Base-by-base conservation (phyloP, 2,329 filamentous ascomycete species). In the Curvularia eragrostidis region DNA sequence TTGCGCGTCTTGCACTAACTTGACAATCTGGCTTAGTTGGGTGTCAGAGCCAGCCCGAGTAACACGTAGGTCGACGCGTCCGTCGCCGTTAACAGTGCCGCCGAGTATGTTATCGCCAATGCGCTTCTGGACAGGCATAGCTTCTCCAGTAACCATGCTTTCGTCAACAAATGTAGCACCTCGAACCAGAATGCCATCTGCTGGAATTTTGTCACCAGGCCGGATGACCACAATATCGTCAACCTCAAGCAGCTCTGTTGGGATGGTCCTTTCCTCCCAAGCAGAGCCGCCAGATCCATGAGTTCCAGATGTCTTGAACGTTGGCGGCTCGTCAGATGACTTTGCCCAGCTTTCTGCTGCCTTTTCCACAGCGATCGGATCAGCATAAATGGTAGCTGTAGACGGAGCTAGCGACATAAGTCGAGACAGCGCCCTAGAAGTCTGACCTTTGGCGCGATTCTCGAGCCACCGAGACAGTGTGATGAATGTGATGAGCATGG, bases 391-490 rank as follows among this genome's bases (percentile, higher is more conserved):
- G 5, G 92, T 96, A 2, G 95, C 92, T 91, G 96, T 97, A 1
- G 93, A 96, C 1, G 95, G 95, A 23, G 95, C 91, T 47, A 98
- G 82, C n/a, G 92, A 97, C 95, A 99, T 99, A 26, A 99, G 85
- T 19, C 89, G 85, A 8, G 93, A 97, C 3, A 99, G 84, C 0
- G 95, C 95, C 74, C 91, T 94, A 5, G 93, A 97, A 0, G 95
- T 99, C 78, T 97, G 91, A 0, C 95, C 94, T 79, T 98, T 99
- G 54, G 95, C 95, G n/a, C 89, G 83, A 74, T 98, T 99, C 78
- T 99, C 95, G 19, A 98, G 79, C 80, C 90, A 98, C 34, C 95
- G 89, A 38, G 34, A 18, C 34, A 38, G 34, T 26, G 24, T 26
- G 24, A 26, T 26, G 24, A 26, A 26, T 26, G 24, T 26, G 24